phyloP scores from a whole-genome alignment of 2,329 filamentous ascomycete species.

The Chrysosporium queenslandicum region DNA sequence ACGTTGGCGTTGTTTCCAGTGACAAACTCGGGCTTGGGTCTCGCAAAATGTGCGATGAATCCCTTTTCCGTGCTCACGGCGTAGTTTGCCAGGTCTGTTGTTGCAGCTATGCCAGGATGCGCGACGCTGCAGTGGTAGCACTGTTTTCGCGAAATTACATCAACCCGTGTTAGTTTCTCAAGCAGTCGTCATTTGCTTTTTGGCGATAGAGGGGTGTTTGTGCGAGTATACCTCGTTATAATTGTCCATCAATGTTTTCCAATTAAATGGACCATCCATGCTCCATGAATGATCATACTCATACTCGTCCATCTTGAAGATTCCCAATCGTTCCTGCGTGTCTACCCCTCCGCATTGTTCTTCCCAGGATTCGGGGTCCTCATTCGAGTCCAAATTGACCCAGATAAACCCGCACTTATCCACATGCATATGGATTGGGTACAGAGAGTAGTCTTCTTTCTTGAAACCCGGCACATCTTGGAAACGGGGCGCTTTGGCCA shows the following conservation, averaged over 20 bases:
- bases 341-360: constrained; percentile 45
- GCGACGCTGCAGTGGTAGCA: constrained; percentile 55
- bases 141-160: constrained; percentile 24
- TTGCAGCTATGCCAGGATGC: constrained; percentile 48
- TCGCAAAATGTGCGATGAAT: constrained; percentile 44
- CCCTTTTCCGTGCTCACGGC: constrained; percentile 41
- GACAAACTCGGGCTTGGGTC: constrained; percentile 20
- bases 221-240: constrained; percentile 43
- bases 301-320: constrained; percentile 44
- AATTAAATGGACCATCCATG: constrained; percentile 50
- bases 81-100: constrained; percentile 51
- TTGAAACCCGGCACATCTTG: constrained; percentile 48
- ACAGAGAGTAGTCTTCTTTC: constrained; percentile 45
- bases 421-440: constrained; percentile 46
- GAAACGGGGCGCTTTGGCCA: constrained; percentile 50
- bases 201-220: constrained; percentile 2
- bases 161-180: constrained; percentile 18
- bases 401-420: constrained; percentile 49
- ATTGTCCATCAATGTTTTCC: constrained; percentile 54
- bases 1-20: constrained; percentile 38
- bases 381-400: constrained; percentile 44
- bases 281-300: constrained; percentile 49
- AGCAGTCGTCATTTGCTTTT: constrained; percentile 11
- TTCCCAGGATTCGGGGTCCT: constrained; percentile 37
- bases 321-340: constrained; percentile 37